phyloP scores from a whole-genome alignment of 2,329 filamentous ascomycete genomes.

The Fusarium staphyleae region DNA sequence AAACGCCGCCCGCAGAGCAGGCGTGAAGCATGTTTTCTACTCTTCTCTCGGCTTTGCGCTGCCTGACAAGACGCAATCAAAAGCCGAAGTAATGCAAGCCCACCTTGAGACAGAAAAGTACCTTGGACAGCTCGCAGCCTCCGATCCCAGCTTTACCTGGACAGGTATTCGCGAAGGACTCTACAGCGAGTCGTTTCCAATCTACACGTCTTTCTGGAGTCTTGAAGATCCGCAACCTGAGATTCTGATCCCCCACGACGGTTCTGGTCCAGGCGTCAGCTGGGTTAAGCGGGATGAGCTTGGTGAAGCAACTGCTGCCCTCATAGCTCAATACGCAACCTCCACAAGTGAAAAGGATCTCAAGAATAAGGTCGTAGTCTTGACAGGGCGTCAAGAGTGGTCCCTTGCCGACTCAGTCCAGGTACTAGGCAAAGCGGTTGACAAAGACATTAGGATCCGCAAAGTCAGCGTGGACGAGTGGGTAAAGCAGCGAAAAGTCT shows the following conservation, averaged over 20 bases:
- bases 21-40: conserved; percentile 27
- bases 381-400: conserved; percentile 13
- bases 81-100: conserved; percentile 27
- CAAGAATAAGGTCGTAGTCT: background rate
- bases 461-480: conserved; percentile 26
- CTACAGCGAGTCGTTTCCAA: conserved; percentile 30
- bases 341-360: too few species aligned
- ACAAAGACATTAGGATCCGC: background rate
- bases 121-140: background rate
- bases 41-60: conserved; percentile 24
- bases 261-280: conserved; percentile 14
- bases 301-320: conserved; percentile 22
- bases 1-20: conserved; percentile 15
- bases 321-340: background rate
- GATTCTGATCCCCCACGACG: conserved; percentile 22
- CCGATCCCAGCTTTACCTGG: background rate
- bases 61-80: background rate
- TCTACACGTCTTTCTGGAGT: conserved; percentile 27
- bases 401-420: conserved; percentile 11
- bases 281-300: conserved; percentile 34
- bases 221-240: background rate
- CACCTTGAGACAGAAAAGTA: conserved; percentile 27
- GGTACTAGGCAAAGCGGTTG: background rate
- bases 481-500: conserved; percentile 9
- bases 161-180: conserved; percentile 30